These are phyloP conservation scores for Phytophthora chlamydospora DNA, from an alignment of 352 stramenopile species.

Conservation along the genomic window DNA sequence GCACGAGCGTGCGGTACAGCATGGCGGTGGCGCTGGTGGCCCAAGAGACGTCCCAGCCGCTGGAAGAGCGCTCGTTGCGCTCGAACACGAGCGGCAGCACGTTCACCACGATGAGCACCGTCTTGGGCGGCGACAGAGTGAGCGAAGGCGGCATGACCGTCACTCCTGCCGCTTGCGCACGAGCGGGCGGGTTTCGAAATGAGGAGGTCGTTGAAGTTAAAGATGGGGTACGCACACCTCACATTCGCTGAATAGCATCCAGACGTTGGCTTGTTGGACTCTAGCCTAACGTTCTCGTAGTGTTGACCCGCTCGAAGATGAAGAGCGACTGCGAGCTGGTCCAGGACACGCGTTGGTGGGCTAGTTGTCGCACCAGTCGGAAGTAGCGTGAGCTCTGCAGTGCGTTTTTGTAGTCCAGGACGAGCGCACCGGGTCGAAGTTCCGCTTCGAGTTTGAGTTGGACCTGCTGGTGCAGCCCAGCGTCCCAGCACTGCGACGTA, in stretches of 20 bases:
- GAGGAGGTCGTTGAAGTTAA: slow-evolving; percentile 18
- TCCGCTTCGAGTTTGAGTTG: slow-evolving; percentile 49
- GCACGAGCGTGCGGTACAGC: slow-evolving; percentile 79
- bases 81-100: slow-evolving; percentile 80
- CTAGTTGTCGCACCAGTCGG: slow-evolving; percentile 25
- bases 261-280: not conserved
- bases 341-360: slow-evolving; percentile 49
- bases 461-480: slow-evolving; percentile 37
- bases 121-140: slow-evolving; percentile 36
- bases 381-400: slow-evolving; percentile 39
- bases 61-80: slow-evolving; percentile 41
- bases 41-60: slow-evolving; percentile 69
- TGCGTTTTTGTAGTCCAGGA: slow-evolving; percentile 62
- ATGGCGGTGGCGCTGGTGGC: slow-evolving; percentile 75
- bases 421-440: slow-evolving; percentile 34
- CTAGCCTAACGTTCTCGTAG: slow-evolving; percentile 2
- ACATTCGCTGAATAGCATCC: slow-evolving; percentile 10
- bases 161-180: slow-evolving; percentile 12
- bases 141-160: slow-evolving; percentile 18
- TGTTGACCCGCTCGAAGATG: slow-evolving; percentile 32
- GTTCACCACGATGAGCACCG: slow-evolving; percentile 81
- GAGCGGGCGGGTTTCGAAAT: slow-evolving; percentile 23
- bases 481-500: slow-evolving; percentile 72
- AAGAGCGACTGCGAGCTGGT: slow-evolving; percentile 44
- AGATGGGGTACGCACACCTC: slow-evolving; percentile 16